Conservation (phyloP, 2,329 filamentous ascomycete genomes). For the Thermothelomyces thermophilus region DNA sequence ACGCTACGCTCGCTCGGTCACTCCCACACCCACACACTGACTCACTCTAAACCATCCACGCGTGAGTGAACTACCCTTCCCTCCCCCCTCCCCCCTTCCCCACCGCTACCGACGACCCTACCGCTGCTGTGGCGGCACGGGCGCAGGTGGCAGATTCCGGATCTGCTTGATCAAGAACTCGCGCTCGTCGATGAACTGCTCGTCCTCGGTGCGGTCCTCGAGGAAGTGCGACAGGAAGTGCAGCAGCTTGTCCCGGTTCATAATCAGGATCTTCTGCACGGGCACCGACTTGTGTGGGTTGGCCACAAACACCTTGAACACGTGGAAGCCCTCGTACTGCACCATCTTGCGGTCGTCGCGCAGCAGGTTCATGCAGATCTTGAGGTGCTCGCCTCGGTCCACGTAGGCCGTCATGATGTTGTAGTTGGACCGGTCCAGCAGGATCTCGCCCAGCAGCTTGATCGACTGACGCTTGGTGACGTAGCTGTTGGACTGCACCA, state of each 20-base stretch:
- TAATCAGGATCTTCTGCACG: slow-evolving; percentile 90
- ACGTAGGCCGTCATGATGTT: slow-evolving; percentile 98
- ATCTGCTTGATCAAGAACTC: slow-evolving; percentile 97
- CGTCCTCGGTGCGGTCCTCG: slow-evolving; percentile 91
- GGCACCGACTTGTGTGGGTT: slow-evolving; percentile 97
- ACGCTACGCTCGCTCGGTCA: not conserved
- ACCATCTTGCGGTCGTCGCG: slow-evolving; percentile 98
- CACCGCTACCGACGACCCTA: slow-evolving; percentile 20
- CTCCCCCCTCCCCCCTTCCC: too few relatives aligned
- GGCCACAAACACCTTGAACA: slow-evolving; percentile 99
- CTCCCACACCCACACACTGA: not conserved
- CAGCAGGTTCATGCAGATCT: slow-evolving; percentile 96
- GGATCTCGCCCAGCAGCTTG: slow-evolving; percentile 89
- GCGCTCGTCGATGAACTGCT: slow-evolving; percentile 97
- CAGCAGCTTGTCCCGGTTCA: slow-evolving; percentile 88
- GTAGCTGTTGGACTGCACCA: slow-evolving; percentile 90
- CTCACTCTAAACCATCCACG: not conserved
- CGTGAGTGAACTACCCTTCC: too few relatives aligned
- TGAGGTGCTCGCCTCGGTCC: slow-evolving; percentile 88
- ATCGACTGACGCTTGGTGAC: slow-evolving; percentile 98
- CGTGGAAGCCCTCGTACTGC: slow-evolving; percentile 97
- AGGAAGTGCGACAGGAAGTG: slow-evolving; percentile 87
- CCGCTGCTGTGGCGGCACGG: slow-evolving; percentile 46
- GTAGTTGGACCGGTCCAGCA: slow-evolving; percentile 94
- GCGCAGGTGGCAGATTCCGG: slow-evolving; percentile 55